Conservation (phyloP, 176 grass and related monocot genomes). For the Rhipidocladum racemiflorum region DNA sequence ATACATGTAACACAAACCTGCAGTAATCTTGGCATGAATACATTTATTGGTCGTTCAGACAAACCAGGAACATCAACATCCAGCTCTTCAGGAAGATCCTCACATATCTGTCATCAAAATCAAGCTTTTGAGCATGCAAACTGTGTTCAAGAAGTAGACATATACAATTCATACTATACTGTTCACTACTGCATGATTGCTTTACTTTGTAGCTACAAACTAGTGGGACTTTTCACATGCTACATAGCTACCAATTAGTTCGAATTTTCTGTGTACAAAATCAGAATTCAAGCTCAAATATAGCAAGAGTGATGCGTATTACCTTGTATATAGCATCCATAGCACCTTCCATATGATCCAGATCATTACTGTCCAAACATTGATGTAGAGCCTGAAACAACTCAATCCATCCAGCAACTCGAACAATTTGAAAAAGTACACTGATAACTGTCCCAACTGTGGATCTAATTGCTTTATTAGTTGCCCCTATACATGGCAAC, state of each 20-base stretch:
- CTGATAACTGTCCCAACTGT: constrained; percentile 91
- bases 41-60: constrained; percentile 81
- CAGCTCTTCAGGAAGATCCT: constrained; percentile 94
- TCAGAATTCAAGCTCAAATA: neutral
- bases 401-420: constrained; percentile 81
- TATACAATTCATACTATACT: neutral
- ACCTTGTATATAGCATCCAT: constrained; percentile 99
- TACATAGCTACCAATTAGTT: neutral
- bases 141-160: constrained; percentile 15
- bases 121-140: constrained; percentile 21
- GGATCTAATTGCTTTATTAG: constrained; percentile 73
- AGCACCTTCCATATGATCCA: constrained; percentile 97
- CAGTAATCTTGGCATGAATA: constrained; percentile 88
- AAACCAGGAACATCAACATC: constrained; percentile 91
- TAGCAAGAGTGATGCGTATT: constrained; percentile 1
- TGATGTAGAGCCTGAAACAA: constrained; percentile 77
- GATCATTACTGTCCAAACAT: constrained; percentile 81
- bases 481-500: constrained; percentile 77
- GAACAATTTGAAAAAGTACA: constrained; percentile 84
- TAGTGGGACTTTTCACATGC: neutral
- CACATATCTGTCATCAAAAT: constrained; percentile 68
- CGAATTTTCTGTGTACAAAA: neutral
- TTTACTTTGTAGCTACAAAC: neutral
- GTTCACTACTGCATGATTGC: neutral
- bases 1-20: constrained; percentile 50